Conservation (phyloP, 257 asterid species). For the Nicotiana undulata region DNA sequence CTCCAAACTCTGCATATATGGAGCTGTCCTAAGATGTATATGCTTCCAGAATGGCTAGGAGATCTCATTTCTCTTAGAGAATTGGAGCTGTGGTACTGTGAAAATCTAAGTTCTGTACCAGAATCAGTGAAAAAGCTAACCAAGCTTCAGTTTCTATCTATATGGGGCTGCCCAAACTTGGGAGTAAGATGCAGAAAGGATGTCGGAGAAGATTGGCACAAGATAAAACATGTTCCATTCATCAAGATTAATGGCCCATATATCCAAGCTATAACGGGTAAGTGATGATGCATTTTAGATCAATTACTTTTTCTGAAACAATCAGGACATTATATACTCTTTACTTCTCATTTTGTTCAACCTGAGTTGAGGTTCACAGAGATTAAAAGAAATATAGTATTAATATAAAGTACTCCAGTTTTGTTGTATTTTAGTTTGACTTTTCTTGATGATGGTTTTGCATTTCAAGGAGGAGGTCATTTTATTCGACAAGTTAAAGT, state of each 20-base stretch:
- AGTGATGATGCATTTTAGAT: neutral
- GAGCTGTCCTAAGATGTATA: constrained; percentile 8
- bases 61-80: constrained; percentile 12
- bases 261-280: constrained; percentile 7
- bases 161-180: constrained; percentile 12
- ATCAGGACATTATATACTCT: neutral
- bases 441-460: neutral
- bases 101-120: neutral
- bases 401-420: neutral
- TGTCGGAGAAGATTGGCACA: constrained; percentile 10
- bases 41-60: constrained; percentile 10
- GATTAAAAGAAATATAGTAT: neutral
- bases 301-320: neutral
- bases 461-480: neutral
- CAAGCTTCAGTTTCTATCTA: constrained; percentile 6
- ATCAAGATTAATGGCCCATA: constrained; percentile 13
- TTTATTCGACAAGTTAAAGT: neutral
- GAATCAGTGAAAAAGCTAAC: constrained; percentile 9
- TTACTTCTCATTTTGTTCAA: neutral
- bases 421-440: neutral
- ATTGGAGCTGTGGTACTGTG: constrained; percentile 11
- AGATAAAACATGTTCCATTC: constrained; percentile 9
- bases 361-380: neutral
- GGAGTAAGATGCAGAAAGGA: constrained; percentile 5
- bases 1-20: constrained; percentile 9